Conservation (phyloP, 2,329 filamentous ascomycete genomes). For the Diplocarpon mali region DNA sequence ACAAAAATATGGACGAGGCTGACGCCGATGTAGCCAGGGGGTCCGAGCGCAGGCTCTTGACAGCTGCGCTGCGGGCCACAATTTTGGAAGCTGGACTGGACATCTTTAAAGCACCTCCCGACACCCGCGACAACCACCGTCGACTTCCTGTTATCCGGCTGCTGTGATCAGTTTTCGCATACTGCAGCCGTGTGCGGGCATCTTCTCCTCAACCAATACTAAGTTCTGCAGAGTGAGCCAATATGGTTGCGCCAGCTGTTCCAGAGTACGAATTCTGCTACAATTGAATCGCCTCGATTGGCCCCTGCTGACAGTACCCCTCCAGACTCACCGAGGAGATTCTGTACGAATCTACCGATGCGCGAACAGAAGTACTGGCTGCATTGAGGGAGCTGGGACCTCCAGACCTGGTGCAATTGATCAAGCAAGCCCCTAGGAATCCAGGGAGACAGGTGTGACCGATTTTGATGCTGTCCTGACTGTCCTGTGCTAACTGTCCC, state of each 20-base stretch:
- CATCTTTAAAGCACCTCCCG: too few species aligned
- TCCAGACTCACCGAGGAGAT: conserved; percentile 85
- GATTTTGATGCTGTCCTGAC: background rate
- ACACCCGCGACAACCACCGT: too few species aligned
- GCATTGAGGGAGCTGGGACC: conserved; percentile 86
- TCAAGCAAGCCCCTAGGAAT: conserved; percentile 59
- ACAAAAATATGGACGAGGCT: too few species aligned
- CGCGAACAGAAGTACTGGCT: conserved; percentile 79
- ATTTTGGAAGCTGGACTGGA: too few species aligned
- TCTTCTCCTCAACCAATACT: too few species aligned
- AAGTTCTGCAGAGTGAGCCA: conserved; percentile 1
- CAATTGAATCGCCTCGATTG: conserved; percentile 7
- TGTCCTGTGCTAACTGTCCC: conserved; percentile 8
- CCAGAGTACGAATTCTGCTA: conserved; percentile 48
- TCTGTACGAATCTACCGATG: conserved; percentile 81
- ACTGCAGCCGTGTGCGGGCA: background rate
- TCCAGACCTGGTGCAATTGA: conserved; percentile 87
- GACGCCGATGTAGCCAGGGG: too few species aligned
- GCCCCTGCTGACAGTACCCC: background rate
- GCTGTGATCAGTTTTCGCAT: background rate
- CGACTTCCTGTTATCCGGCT: background rate
- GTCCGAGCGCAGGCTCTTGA: too few species aligned
- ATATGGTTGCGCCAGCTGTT: conserved; percentile 49
- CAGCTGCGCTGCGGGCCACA: too few species aligned
- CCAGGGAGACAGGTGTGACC: conserved; percentile 42